Conservation (phyloP, 2,329 filamentous ascomycete species). For the Ceratocystis albifundus region DNA sequence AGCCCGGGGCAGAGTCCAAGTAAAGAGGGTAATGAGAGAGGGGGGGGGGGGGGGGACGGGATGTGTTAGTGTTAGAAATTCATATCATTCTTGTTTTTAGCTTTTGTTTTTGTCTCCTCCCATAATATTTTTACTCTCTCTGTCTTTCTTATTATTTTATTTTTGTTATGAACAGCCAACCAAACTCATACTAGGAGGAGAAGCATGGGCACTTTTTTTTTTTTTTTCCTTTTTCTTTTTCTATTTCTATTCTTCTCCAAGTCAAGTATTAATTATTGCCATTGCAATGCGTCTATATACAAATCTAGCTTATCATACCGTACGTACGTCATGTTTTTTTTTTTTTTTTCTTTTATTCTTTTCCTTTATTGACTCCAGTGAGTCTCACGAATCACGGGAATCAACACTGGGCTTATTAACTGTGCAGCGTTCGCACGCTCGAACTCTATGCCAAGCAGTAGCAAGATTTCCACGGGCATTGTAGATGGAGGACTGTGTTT, state of each 20-base stretch:
- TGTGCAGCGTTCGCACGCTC: constrained; percentile 30
- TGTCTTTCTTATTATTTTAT: neutral
- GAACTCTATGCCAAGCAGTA: constrained; percentile 54
- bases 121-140: neutral
- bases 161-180: neutral
- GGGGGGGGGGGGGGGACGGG: no score
- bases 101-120: no score
- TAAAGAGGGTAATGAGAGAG: neutral
- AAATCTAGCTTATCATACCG: neutral
- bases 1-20: constrained; percentile 5
- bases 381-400: neutral
- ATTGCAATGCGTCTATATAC: constrained; percentile 5
- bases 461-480: constrained; percentile 54
- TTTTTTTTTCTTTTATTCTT: neutral
- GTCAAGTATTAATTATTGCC: neutral
- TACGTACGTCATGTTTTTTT: neutral
- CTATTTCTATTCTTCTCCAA: no score
- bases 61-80: neutral
- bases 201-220: no score
- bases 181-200: neutral
- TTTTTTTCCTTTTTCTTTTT: no score
- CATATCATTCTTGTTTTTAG: neutral
- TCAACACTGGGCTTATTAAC: neutral
- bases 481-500: constrained; percentile 48
- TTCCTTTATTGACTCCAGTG: neutral